Conservation (phyloP, 2,329 filamentous ascomycete genomes). For the Graphilbum sp. region DNA sequence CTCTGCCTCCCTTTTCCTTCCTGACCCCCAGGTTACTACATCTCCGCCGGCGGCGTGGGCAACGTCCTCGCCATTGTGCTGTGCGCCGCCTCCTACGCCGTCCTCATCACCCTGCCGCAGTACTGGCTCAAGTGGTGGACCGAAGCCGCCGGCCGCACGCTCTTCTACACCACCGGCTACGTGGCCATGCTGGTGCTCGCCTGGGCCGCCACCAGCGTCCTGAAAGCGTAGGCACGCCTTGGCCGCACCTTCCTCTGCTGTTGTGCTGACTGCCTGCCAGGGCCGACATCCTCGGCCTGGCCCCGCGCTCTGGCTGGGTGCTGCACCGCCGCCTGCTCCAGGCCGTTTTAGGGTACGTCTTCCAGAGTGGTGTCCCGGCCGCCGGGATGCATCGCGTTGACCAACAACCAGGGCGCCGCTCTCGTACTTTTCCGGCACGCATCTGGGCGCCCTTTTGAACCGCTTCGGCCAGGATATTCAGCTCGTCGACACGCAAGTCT, state of each 20-base stretch:
- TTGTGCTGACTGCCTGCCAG: slow-evolving; percentile 14
- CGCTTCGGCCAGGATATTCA: slow-evolving; percentile 28
- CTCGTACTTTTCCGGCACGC: slow-evolving; percentile 22
- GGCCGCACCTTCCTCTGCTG: too few relatives aligned
- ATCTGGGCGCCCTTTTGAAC: slow-evolving; percentile 24
- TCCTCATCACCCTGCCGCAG: slow-evolving; percentile 20
- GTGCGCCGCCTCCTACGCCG: slow-evolving; percentile 13
- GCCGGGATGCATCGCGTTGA: too few relatives aligned
- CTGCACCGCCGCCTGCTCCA: slow-evolving; percentile 17
- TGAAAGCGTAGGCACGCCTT: slow-evolving; percentile 21
- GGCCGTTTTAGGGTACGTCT: slow-evolving; percentile 13
- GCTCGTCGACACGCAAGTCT: slow-evolving; percentile 25
- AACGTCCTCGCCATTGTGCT: slow-evolving; percentile 14
- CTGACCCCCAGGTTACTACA: slow-evolving; percentile 15
- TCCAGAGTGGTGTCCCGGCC: too few relatives aligned
- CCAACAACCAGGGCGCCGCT: slow-evolving; percentile 24
- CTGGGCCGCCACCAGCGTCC: slow-evolving; percentile 19
- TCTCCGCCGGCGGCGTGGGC: slow-evolving; percentile 12
- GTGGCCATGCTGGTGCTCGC: slow-evolving; percentile 17
- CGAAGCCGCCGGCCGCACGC: slow-evolving; percentile 11
- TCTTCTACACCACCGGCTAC: slow-evolving; percentile 21
- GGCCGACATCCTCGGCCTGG: slow-evolving; percentile 17
- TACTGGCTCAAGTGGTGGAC: slow-evolving; percentile 25
- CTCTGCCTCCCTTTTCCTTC: too few relatives aligned
- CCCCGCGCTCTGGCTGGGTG: slow-evolving; percentile 18